Conservation (phyloP, 2,329 filamentous ascomycete species). For the Fusarium pseudograminearum region DNA sequence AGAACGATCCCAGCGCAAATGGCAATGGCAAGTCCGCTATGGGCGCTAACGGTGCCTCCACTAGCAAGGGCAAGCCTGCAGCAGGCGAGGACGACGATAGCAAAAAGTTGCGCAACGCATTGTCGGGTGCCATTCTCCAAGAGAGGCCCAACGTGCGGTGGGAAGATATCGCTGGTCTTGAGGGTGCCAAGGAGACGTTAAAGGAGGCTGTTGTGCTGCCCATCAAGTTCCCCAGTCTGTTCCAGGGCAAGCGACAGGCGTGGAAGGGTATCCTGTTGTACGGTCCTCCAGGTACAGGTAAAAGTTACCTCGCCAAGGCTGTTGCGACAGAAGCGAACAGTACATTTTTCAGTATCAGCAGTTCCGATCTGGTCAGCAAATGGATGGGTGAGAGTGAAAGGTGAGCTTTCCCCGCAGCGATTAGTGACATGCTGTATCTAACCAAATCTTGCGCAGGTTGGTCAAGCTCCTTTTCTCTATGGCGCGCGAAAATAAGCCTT, state of each 20-base stretch:
- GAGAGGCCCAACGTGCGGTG: slow-evolving; percentile 97
- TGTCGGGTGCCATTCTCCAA: slow-evolving; percentile 91
- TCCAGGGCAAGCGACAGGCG: slow-evolving; percentile 94
- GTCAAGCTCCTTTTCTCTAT: slow-evolving; percentile 98
- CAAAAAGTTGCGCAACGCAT: slow-evolving; percentile 92
- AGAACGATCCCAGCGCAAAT: slow-evolving; percentile 77
- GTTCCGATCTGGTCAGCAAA: slow-evolving; percentile 96
- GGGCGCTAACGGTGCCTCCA: slow-evolving; percentile 77
- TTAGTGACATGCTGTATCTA: slow-evolving; percentile 30
- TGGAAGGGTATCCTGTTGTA: slow-evolving; percentile 99
- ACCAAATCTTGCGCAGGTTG: slow-evolving; percentile 66
- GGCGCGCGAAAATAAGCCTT: slow-evolving; percentile 97
- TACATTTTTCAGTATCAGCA: slow-evolving; percentile 98
- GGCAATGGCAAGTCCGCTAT: slow-evolving; percentile 72
- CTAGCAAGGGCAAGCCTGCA: slow-evolving; percentile 68
- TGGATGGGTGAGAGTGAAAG: slow-evolving; percentile 99
- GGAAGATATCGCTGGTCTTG: slow-evolving; percentile 97
- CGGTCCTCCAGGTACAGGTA: slow-evolving; percentile 95
- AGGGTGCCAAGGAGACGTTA: slow-evolving; percentile 93
- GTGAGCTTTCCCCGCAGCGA: slow-evolving; percentile 58
- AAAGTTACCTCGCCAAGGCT: slow-evolving; percentile 96
- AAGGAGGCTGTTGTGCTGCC: slow-evolving; percentile 98
- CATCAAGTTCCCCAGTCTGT: slow-evolving; percentile 97
- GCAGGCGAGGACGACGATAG: slow-evolving; percentile 83
- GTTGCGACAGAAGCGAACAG: slow-evolving; percentile 98